Evolutionary conservation across 345 rosid genomes (phyloP).

Genomic region (Populus pruinosa): DNA sequence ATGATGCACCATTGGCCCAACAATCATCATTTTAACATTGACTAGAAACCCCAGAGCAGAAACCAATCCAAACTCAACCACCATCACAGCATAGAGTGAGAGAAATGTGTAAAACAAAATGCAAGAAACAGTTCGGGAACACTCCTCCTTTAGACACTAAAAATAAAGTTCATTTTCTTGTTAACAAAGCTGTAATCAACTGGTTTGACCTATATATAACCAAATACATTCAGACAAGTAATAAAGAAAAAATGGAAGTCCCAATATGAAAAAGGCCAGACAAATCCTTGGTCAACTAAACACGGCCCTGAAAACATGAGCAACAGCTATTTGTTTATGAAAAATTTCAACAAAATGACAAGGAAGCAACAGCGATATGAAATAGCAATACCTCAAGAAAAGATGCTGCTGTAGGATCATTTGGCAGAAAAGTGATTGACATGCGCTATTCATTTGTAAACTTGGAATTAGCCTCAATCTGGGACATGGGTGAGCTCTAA

Average conservation of each 20-base stretch:
- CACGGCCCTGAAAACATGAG: not conserved
- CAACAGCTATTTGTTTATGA: not conserved
- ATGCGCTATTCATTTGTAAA: slow-evolving; percentile 62
- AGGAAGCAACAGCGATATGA: not conserved
- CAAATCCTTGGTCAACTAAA: not conserved
- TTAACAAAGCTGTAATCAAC: no score
- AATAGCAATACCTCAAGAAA: slow-evolving; percentile 53
- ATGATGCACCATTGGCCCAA: no score
- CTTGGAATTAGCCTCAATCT: slow-evolving; percentile 67
- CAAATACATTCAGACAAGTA: no score
- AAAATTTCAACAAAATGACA: not conserved
- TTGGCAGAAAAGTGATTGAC: slow-evolving; percentile 57
- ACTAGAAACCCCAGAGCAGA: no score
- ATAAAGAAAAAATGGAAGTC: not conserved
- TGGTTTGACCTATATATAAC: no score
- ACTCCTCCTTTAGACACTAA: no score
- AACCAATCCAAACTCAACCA: no score
- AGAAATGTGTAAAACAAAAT: no score
- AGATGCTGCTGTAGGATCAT: slow-evolving; percentile 59
- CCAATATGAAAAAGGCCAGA: not conserved
- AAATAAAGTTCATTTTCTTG: no score
- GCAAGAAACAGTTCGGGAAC: no score
- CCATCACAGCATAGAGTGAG: no score
- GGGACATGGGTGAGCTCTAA: slow-evolving; percentile 9
- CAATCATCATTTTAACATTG: no score